Base-by-base conservation (phyloP, 352 stramenopile species). In the Pythium grandisporangium region DNA sequence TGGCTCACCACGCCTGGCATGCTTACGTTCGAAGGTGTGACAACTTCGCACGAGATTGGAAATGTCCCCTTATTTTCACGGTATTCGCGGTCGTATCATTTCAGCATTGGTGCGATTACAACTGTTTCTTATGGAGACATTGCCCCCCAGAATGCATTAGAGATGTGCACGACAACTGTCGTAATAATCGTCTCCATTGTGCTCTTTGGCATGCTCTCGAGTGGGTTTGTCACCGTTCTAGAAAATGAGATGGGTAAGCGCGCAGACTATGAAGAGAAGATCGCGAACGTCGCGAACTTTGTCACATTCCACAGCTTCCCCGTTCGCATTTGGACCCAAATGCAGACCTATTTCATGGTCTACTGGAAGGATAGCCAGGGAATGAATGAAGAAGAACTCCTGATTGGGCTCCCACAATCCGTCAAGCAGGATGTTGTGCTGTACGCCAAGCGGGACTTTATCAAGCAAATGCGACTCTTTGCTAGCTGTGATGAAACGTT, bases 61-160 rank as follows among this genome's bases (percentile, higher is more conserved):
- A 45, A 46, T 13, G 53, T 86, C 16, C 42, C 73, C 2, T 24
- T 79, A 4, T 10, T 45, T 2, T 37, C 63, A 7, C 53, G 58
- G 7, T 86, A 84, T 32, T 29, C 70, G 17, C 73, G 73, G 8
- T 71, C 63, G 29, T 71, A 66, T 12, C 66, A 86, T 47, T 86
- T 81, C 35, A 83, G 73, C 35, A 84, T 86, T 23, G 70, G 70
- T 4, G 73, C 73, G n/a, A 81, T 84, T 47, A 86, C 70, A 20
- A 86, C 73, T 0, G 73, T 86, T 1, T 86, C 55, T 29, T 86
- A 86, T 44, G 70, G 70, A 0, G 73, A 86, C 41, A 86, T 86
- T 30, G 38, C 70, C 2, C 73, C 73, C 16, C 58, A 73, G 58
- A 86, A 86, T 41, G 68, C 66, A 3, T 50, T 55, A 19, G 73